phyloP scores from a whole-genome alignment of 768 basidiomycete species.

The Boletus edulis region DNA sequence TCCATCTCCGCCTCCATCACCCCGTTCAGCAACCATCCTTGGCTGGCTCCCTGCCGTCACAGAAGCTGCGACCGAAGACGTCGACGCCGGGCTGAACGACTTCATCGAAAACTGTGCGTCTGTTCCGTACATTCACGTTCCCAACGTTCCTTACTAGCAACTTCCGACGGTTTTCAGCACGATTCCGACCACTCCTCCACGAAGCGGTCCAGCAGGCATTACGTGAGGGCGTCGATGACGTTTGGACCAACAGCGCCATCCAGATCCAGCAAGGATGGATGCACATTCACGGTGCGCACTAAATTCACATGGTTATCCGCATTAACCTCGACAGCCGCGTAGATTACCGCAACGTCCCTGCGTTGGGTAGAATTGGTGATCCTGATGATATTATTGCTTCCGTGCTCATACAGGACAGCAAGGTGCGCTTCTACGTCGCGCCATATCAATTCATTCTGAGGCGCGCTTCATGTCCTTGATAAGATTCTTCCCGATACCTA shows the following conservation, averaged over 20 bases:
- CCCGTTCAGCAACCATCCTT: constrained; percentile 52
- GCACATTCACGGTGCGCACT: constrained; percentile 63
- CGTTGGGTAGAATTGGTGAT: constrained; percentile 73
- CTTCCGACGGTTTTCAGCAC: constrained; percentile 37
- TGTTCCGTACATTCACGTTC: not conserved
- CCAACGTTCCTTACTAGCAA: not conserved
- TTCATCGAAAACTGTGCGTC: constrained; percentile 69
- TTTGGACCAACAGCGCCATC: constrained; percentile 61
- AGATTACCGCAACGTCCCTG: constrained; percentile 77
- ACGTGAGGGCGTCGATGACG: constrained; percentile 56
- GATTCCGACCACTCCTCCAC: constrained; percentile 61
- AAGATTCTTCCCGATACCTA: constrained; percentile 74
- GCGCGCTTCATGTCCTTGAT: not conserved
- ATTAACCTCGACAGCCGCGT: not conserved
- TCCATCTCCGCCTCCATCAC: constrained; percentile 38
- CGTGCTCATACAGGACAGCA: constrained; percentile 67
- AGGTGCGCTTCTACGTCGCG: constrained; percentile 37
- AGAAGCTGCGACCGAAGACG: constrained; percentile 26
- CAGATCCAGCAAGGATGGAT: constrained; percentile 80
- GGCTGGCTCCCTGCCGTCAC: constrained; percentile 67
- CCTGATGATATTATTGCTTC: constrained; percentile 82
- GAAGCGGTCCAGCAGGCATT: constrained; percentile 55
- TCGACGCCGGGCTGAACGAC: constrained; percentile 60
- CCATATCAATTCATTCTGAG: not conserved
- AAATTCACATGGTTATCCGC: not conserved